Percentiles rank a stretch among this genome's conserved stretches.
Conservation (phyloP, 1,284 basidiomycete species). For the Amylostereum areolatum region DNA sequence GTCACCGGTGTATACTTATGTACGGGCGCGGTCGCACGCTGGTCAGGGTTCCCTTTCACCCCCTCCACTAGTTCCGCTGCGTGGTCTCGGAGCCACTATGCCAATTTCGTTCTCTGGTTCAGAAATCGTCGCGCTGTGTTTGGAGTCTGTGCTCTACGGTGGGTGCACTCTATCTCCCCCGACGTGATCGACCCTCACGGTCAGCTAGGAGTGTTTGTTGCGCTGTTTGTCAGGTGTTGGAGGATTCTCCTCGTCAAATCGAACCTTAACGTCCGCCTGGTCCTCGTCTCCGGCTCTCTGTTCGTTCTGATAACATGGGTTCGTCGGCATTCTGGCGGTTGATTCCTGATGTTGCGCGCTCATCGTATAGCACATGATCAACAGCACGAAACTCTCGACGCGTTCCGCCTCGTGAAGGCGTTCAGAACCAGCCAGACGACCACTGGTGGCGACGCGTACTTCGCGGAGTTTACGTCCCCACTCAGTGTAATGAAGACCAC, state of each 20-base stretch:
- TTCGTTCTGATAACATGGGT: conserved; percentile 12
- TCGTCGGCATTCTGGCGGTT: background rate
- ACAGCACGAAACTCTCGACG: conserved; percentile 9
- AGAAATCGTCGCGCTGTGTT: conserved; percentile 7
- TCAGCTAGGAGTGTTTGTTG: conserved; percentile 7
- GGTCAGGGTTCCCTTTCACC: too few species aligned
- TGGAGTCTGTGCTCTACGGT: conserved; percentile 12
- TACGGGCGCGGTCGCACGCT: too few species aligned
- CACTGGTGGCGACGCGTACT: background rate
- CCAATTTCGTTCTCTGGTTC: conserved; percentile 7
- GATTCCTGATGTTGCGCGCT: background rate
- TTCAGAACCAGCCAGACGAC: conserved; percentile 1
- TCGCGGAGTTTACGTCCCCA: background rate
- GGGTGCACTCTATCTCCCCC: background rate
- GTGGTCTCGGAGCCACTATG: too few species aligned
- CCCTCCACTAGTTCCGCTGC: too few species aligned
- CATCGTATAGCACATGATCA: background rate
- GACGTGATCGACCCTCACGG: background rate
- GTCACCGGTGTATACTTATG: too few species aligned
- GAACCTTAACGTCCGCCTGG: conserved; percentile 7
- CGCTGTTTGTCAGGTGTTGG: conserved; percentile 6
- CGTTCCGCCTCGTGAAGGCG: conserved; percentile 4
- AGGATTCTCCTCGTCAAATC: conserved; percentile 6
- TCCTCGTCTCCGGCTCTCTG: conserved; percentile 4
- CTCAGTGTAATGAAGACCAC: conserved; percentile 9